A percentile compares a stretch with the other conserved stretches of the same genome.
Conservation (phyloP, 331 rosid genomes). For the Quercus lobata region DNA sequence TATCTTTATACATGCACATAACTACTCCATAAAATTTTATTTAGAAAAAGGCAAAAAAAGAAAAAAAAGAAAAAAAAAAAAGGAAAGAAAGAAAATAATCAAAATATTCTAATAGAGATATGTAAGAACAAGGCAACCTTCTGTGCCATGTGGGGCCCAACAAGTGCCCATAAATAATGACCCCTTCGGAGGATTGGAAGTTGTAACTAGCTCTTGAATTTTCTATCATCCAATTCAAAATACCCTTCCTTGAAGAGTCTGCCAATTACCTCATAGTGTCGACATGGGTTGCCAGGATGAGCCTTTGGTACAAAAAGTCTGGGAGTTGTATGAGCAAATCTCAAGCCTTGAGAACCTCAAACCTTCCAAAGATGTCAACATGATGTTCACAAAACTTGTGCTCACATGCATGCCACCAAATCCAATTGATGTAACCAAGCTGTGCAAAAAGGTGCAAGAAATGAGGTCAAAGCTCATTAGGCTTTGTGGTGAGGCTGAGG, state of each 20-base stretch:
- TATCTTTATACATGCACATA: no score
- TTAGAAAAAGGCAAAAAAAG: not conserved
- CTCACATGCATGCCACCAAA: conserved; percentile 71
- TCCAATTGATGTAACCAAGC: conserved; percentile 62
- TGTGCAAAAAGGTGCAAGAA: conserved; percentile 41
- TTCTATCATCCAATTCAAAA: not conserved
- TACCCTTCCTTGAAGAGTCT: not conserved
- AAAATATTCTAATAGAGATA: no score
- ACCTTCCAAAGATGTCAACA: conserved; percentile 88
- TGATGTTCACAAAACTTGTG: conserved; percentile 73
- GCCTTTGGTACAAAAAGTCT: conserved; percentile 44
- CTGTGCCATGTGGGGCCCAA: conserved; percentile 29
- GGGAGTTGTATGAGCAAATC: conserved; percentile 56
- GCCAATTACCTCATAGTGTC: conserved; percentile 38
- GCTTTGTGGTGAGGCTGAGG: conserved; percentile 76
- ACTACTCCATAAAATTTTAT: not conserved
- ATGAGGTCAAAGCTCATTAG: conserved; percentile 60
- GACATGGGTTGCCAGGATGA: conserved; percentile 72
- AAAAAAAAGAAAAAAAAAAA: no score
- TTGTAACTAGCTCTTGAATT: not conserved
- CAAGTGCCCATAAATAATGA: conserved; percentile 55
- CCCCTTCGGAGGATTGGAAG: not conserved
- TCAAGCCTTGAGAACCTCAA: conserved; percentile 60
- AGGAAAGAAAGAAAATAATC: not conserved
- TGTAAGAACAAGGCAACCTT: not conserved